Base-by-base conservation (phyloP, 2,329 filamentous ascomycete species). In the Lasiodiplodia sp. region DNA sequence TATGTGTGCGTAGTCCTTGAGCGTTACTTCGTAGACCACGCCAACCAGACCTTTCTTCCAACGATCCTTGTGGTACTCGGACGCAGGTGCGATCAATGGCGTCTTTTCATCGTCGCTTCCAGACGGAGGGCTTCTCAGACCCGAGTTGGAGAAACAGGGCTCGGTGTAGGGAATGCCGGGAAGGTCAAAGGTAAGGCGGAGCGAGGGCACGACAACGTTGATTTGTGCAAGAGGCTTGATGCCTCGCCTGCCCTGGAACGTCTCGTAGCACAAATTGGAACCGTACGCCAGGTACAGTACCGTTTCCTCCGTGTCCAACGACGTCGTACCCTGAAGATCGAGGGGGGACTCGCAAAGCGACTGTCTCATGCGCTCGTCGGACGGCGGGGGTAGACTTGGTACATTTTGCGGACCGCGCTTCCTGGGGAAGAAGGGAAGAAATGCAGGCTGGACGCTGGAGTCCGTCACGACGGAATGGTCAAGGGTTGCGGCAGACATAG, bases 21-120 rank as follows among this genome's bases (percentile, higher is more conserved):
- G 82, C 0, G 94, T 97, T 37, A 98, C 93, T 82, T 98, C 94
- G 82, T 99, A 99, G 4, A 98, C 96, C 18, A 97, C 93, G 28
- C 96, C 96, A 51, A 97, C 88, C 2, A 99, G 86, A 4, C 93
- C 92, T 75, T 94, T 94, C 71, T 89, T 83, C 94, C 93, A 97
- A 66, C 81, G 82, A 66, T 86, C 82, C 74, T 88, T 87, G 73
- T 86, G 82, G 71, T 86, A 86, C 67, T 76, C 74, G 37, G 63
- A 16, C 5, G 66, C 57, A 21, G 63, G 56, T 44, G 68, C 58
- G 34, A 49, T 47, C 18, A 80, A 71, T 56, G 79, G 76, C 10
- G 71, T 69, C 3, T 71, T 73, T 70, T 70, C 21, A 80, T 78
- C 37, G 12, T 40, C 49, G n/a, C 37, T 8, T 4, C 66, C 67